Evolutionary conservation across 495 filamentous ascomycete genomes (phyloP).

Genomic region (Usnea hakonensis): DNA sequence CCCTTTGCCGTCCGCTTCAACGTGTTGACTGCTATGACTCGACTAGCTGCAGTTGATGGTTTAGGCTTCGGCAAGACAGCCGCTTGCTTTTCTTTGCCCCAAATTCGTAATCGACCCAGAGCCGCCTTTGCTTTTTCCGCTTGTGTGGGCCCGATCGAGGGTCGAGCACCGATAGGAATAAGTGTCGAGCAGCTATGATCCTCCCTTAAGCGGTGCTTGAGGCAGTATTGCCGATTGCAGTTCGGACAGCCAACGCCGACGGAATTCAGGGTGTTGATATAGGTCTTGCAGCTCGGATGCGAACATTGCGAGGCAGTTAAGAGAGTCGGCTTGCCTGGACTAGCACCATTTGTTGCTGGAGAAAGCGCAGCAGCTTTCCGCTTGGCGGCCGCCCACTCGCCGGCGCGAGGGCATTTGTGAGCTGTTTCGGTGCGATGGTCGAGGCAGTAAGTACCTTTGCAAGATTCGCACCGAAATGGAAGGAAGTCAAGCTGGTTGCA

Average conservation of each 20-base stretch:
- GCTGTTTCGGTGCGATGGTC: slow-evolving; percentile 85
- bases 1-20: slow-evolving; percentile 86
- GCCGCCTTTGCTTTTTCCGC: slow-evolving; percentile 52
- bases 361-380: slow-evolving; percentile 14
- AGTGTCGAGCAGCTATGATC: slow-evolving; percentile 78
- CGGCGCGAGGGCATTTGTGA: slow-evolving; percentile 72
- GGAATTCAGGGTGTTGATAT: slow-evolving; percentile 69
- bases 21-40: slow-evolving; percentile 56
- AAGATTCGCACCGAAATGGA: slow-evolving; percentile 89
- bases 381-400: slow-evolving; percentile 63
- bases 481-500: slow-evolving; percentile 96
- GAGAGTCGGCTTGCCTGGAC: slow-evolving; percentile 44
- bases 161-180: slow-evolving; percentile 59
- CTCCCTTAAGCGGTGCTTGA: slow-evolving; percentile 81
- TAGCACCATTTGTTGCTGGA: slow-evolving; percentile 4
- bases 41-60: slow-evolving; percentile 50
- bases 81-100: slow-evolving; percentile 56
- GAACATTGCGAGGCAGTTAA: slow-evolving; percentile 66
- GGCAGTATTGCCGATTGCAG: slow-evolving; percentile 83
- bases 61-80: slow-evolving; percentile 50
- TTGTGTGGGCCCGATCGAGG: slow-evolving; percentile 33
- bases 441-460: slow-evolving; percentile 78
- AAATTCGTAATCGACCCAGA: slow-evolving; percentile 54
- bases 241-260: slow-evolving; percentile 72
- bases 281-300: slow-evolving; percentile 68